Evolutionary conservation across 768 basidiomycete genomes (phyloP).

Genomic region (Boletus coccyginus): DNA sequence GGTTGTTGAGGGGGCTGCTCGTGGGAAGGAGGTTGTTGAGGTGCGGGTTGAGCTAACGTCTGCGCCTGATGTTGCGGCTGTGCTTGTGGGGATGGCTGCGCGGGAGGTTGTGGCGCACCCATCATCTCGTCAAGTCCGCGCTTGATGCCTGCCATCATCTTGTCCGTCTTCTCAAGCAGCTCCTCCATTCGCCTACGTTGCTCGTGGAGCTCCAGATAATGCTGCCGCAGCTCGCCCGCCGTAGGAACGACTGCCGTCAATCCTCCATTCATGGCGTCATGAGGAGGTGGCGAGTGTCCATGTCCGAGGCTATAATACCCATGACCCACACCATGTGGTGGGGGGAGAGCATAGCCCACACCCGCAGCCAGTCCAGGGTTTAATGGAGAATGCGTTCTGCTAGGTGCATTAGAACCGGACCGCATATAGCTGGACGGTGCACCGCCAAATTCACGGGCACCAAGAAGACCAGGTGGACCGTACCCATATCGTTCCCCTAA

Average conservation of each 20-base stretch:
- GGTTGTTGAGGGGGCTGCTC: conserved; percentile 27
- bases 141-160: conserved; percentile 68
- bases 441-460: conserved; percentile 34
- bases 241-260: conserved; percentile 39
- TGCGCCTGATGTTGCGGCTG: conserved; percentile 27
- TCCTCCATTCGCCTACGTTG: conserved; percentile 67
- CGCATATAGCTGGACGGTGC: conserved; percentile 58
- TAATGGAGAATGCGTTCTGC: conserved; percentile 70
- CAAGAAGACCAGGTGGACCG: conserved; percentile 32
- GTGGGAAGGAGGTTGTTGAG: conserved; percentile 25
- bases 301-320: conserved; percentile 39
- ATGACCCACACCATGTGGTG: conserved; percentile 36
- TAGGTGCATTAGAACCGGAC: conserved; percentile 64
- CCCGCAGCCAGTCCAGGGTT: conserved; percentile 44
- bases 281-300: conserved; percentile 35
- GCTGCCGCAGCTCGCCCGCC: conserved; percentile 62
- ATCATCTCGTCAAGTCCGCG: conserved; percentile 77
- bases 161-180: conserved; percentile 72
- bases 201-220: conserved; percentile 63
- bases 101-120: conserved; percentile 29
- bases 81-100: conserved; percentile 20
- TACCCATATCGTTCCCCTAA: conserved; percentile 38
- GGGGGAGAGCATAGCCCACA: conserved; percentile 41
- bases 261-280: conserved; percentile 31
- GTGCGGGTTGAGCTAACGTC: conserved; percentile 21